Conservation (phyloP, 2,329 filamentous ascomycete species). For the Fusarium sp. region DNA sequence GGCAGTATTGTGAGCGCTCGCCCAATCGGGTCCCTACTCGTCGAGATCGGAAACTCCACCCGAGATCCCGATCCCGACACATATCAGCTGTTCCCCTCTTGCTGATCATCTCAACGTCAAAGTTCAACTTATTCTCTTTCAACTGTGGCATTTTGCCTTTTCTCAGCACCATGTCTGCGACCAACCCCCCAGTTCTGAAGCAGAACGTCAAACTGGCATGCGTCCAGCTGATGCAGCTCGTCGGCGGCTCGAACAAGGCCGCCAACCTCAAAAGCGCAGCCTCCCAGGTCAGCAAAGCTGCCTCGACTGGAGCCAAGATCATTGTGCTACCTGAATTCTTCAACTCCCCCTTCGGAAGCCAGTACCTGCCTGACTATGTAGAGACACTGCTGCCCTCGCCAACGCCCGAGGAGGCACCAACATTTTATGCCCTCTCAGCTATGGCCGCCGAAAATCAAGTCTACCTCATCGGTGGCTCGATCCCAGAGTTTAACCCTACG, state of each 20-base stretch:
- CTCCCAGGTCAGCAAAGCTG: conserved; percentile 85
- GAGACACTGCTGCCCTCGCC: conserved; percentile 84
- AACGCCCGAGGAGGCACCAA: conserved; percentile 77
- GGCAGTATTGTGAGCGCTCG: too few species aligned
- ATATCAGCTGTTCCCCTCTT: too few species aligned
- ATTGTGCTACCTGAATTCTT: conserved; percentile 97
- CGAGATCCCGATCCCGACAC: too few species aligned
- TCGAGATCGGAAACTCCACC: too few species aligned
- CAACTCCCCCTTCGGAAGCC: conserved; percentile 93
- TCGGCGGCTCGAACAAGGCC: conserved; percentile 84
- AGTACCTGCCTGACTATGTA: conserved; percentile 91
- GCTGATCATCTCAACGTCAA: too few species aligned
- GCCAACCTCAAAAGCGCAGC: conserved; percentile 86
- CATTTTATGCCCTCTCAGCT: conserved; percentile 84
- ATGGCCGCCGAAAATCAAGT: conserved; percentile 84
- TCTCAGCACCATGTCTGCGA: not conserved
- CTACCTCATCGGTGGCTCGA: conserved; percentile 90
- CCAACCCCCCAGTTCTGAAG: conserved; percentile 68
- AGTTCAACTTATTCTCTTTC: too few species aligned
- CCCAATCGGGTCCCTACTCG: too few species aligned
- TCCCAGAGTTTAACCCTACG: conserved; percentile 79
- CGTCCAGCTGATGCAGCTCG: conserved; percentile 86
- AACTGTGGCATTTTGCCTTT: not conserved
- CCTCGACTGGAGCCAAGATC: conserved; percentile 81
- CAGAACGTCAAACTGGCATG: conserved; percentile 84